Evolutionary conservation across 306 rosid genomes (phyloP).

Genomic region (Prunus salicina): DNA sequence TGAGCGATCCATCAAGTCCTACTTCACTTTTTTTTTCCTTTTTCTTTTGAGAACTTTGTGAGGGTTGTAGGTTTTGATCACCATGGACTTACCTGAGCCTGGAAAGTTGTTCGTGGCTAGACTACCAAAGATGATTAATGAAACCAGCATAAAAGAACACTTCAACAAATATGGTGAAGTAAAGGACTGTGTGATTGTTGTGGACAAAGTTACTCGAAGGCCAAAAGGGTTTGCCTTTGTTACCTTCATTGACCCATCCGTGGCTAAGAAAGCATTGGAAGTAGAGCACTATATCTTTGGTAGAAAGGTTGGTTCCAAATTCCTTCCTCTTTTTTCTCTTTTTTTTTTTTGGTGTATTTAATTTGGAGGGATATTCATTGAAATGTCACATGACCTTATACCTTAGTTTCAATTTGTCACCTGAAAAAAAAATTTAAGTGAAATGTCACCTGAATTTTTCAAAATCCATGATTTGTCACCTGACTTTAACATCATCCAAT

Average conservation of each 20-base stretch:
- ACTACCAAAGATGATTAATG: not conserved
- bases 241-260: not conserved
- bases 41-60: not conserved
- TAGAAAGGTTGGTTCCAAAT: not conserved
- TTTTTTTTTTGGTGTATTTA: not conserved
- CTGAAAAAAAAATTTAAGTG: no score
- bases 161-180: not conserved
- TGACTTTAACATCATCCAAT: no score
- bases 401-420: no score
- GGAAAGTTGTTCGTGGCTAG: conserved; percentile 1
- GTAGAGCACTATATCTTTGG: not conserved
- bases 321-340: no score
- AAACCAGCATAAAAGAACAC: not conserved
- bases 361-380: no score
- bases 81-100: not conserved
- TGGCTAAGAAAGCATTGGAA: not conserved
- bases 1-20: not conserved
- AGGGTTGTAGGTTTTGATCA: not conserved
- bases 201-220: not conserved
- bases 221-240: not conserved
- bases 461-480: no score
- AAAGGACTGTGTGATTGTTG: not conserved
- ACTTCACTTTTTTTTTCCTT: not conserved
- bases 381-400: no score
- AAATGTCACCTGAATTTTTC: no score